A percentile compares a stretch with the other conserved stretches of the same genome.
Conservation (phyloP, 371 early-diverging fungal species). For the Cladochytrium tenue region DNA sequence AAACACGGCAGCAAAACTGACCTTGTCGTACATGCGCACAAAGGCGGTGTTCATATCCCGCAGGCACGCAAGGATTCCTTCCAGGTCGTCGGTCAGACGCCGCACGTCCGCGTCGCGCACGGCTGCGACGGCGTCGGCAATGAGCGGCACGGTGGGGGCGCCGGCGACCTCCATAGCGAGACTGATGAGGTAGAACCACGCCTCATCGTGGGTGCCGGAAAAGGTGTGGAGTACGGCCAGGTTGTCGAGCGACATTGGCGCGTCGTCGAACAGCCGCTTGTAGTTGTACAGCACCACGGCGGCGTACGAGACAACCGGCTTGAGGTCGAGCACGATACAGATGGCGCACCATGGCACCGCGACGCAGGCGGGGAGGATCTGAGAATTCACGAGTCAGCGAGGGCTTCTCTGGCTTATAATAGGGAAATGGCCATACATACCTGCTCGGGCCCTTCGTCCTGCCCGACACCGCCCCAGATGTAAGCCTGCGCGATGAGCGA, state of each 20-base stretch:
- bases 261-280: slow-evolving; percentile 72
- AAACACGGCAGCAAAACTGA: slow-evolving; percentile 25
- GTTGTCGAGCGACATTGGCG: slow-evolving; percentile 70
- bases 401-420: no score
- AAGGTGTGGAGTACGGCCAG: slow-evolving; percentile 79
- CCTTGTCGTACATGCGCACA: slow-evolving; percentile 86
- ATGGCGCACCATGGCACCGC: slow-evolving; percentile 84
- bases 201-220: slow-evolving; percentile 87
- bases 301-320: slow-evolving; percentile 87
- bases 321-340: slow-evolving; percentile 78
- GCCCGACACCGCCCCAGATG: slow-evolving; percentile 82
- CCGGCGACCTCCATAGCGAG: slow-evolving; percentile 87
- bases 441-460: slow-evolving; percentile 70
- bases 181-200: slow-evolving; percentile 94
- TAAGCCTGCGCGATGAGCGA: slow-evolving; percentile 88
- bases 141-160: slow-evolving; percentile 68
- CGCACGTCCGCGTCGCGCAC: slow-evolving; percentile 39
- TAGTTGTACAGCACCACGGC: slow-evolving; percentile 91
- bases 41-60: slow-evolving; percentile 66
- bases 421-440: no score
- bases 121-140: slow-evolving; percentile 33
- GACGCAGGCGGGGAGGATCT: slow-evolving; percentile 76
- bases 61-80: slow-evolving; percentile 58
- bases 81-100: slow-evolving; percentile 54
- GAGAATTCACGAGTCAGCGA: no score